Percentiles rank a stretch among this genome's conserved stretches.
Conservation (phyloP, 2,329 filamentous ascomycete genomes). For the Xylariaceae sp. region DNA sequence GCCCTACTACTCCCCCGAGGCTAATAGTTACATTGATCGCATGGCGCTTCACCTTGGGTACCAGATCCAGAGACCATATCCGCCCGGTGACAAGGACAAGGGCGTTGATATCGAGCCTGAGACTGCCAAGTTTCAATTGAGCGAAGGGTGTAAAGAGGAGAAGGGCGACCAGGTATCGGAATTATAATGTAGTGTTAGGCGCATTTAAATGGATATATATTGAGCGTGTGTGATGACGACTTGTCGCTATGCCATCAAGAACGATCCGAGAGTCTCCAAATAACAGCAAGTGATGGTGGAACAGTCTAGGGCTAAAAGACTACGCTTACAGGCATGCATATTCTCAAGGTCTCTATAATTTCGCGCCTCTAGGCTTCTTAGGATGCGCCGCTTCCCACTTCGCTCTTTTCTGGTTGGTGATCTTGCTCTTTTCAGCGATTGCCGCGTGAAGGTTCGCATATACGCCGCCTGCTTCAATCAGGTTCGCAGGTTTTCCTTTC, state of each 20-base stretch:
- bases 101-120: conserved; percentile 13
- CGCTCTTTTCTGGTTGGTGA: conserved; percentile 10
- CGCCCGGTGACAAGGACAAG: conserved; percentile 2
- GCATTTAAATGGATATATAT: no score
- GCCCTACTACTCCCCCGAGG: conserved; percentile 11
- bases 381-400: conserved; percentile 18
- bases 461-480: conserved; percentile 21
- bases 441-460: conserved; percentile 22
- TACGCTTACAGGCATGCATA: no score
- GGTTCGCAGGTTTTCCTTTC: conserved; percentile 19
- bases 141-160: neutral
- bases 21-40: conserved; percentile 16
- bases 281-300: no score
- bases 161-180: neutral
- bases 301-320: no score
- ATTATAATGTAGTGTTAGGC: no score
- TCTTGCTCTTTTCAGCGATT: conserved; percentile 4
- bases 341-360: conserved; percentile 12
- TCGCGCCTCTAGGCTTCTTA: conserved; percentile 8
- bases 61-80: conserved; percentile 12
- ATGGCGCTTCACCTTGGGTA: conserved; percentile 12
- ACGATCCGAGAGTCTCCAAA: no score
- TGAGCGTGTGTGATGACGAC: no score
- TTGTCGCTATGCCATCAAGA: no score
- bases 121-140: conserved; percentile 7